phyloP scores from a whole-genome alignment of 2,329 filamentous ascomycete species.

The Fusarium beomiforme region DNA sequence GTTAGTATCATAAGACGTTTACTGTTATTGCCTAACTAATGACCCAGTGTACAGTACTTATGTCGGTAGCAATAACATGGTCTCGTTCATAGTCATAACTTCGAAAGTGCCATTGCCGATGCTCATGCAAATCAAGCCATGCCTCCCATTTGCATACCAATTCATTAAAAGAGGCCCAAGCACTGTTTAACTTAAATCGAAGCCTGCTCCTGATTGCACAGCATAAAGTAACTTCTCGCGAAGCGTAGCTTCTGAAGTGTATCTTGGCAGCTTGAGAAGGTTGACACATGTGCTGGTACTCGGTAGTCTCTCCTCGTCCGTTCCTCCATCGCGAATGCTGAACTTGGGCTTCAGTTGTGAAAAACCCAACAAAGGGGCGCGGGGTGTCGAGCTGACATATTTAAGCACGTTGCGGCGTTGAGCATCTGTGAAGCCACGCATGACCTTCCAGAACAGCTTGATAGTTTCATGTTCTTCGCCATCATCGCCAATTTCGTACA shows the following conservation, averaged over 20 bases:
- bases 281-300: slow-evolving; percentile 98
- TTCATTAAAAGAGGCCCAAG: neutral
- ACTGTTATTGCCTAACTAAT: neutral
- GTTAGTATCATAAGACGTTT: neutral
- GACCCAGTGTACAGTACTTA: neutral
- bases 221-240: slow-evolving; percentile 89
- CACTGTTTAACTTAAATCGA: slow-evolving; percentile 75
- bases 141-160: neutral
- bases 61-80: neutral
- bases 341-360: slow-evolving; percentile 85
- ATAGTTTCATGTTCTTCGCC: slow-evolving; percentile 86
- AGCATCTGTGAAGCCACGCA: slow-evolving; percentile 77
- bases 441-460: slow-evolving; percentile 89
- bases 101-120: slow-evolving; percentile 15
- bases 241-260: slow-evolving; percentile 71
- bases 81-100: neutral
- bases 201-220: slow-evolving; percentile 88
- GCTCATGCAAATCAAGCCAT: slow-evolving; percentile 31
- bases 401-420: slow-evolving; percentile 89
- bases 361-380: slow-evolving; percentile 91
- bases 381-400: slow-evolving; percentile 93
- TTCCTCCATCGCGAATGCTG: slow-evolving; percentile 81
- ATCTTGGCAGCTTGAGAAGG: slow-evolving; percentile 88
- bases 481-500: slow-evolving; percentile 92
- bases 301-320: slow-evolving; percentile 75